These are phyloP conservation scores for Lachnellula subtilissima DNA, from an alignment of 2,329 filamentous ascomycete species.

Conservation along the genomic window DNA sequence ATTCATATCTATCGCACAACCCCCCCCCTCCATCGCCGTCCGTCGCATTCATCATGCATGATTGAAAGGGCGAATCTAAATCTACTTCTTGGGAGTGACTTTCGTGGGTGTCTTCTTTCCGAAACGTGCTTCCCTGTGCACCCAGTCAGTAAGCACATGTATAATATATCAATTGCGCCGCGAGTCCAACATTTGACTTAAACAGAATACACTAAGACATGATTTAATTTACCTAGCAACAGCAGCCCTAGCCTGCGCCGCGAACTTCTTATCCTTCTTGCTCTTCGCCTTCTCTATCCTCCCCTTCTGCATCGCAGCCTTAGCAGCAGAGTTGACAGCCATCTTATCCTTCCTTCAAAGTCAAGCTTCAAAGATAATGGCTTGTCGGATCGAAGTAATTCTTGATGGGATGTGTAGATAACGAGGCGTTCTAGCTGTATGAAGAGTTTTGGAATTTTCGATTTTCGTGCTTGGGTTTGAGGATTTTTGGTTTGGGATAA, in stretches of 20 bases:
- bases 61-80: not conserved
- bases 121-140: constrained; percentile 3
- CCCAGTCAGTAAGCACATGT: no score
- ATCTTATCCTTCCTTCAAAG: not conserved
- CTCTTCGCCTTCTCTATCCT: constrained; percentile 13
- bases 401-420: not conserved
- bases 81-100: constrained; percentile 12
- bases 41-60: not conserved
- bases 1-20: no score
- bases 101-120: constrained; percentile 12
- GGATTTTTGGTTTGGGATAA: not conserved
- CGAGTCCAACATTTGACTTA: no score
- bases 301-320: constrained; percentile 12
- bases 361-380: not conserved
- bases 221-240: not conserved
- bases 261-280: constrained; percentile 13
- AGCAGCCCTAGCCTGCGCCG: constrained; percentile 11
- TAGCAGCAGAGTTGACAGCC: constrained; percentile 4
- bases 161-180: no score
- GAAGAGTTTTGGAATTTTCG: not conserved
- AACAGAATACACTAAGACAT: no score
- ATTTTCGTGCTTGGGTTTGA: not conserved
- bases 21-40: no score
- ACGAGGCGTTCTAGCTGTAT: not conserved
- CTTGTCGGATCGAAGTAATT: not conserved